A percentile compares a stretch with the other conserved stretches of the same genome.
These are phyloP conservation scores for Gyromitra esculenta DNA, from an alignment of 2,329 filamentous ascomycete genomes.

Conservation along the genomic window DNA sequence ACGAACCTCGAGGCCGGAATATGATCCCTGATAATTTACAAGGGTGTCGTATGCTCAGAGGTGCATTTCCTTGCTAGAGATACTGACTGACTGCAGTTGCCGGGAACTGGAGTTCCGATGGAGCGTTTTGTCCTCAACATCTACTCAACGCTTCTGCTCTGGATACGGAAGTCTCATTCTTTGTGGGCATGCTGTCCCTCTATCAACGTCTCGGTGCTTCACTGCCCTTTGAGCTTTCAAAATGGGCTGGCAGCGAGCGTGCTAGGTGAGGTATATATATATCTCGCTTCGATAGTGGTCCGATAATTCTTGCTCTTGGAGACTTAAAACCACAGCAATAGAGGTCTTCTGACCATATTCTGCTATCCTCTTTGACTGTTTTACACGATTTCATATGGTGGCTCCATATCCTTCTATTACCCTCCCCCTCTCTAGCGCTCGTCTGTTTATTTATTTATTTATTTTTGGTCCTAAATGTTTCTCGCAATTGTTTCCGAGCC, in stretches of 20 bases:
- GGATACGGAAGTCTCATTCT: conserved; percentile 5
- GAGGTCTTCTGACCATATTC: conserved; percentile 26
- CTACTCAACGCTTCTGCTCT: conserved; percentile 1
- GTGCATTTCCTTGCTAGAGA: conserved; percentile 22
- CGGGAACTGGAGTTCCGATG: conserved; percentile 40
- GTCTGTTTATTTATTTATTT: conserved; percentile 23
- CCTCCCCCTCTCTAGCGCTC: neutral
- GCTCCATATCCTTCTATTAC: neutral
- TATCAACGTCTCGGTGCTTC: conserved; percentile 4
- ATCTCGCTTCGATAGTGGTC: conserved; percentile 33
- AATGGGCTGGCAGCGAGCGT: conserved; percentile 23
- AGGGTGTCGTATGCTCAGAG: conserved; percentile 44
- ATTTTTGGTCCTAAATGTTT: conserved; percentile 25
- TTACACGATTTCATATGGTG: conserved; percentile 15
- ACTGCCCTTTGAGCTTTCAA: conserved; percentile 24
- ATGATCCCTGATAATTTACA: conserved; percentile 38
- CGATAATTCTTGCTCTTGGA: conserved; percentile 26
- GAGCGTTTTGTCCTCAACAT: conserved; percentile 31
- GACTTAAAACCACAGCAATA: conserved; percentile 15
- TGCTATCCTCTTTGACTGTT: conserved; percentile 11
- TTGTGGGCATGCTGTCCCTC: conserved; percentile 15
- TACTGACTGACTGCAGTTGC: conserved; percentile 19
- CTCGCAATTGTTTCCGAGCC: conserved; percentile 22
- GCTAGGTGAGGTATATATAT: conserved; percentile 36
- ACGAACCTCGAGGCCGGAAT: conserved; percentile 37